phyloP scores from a whole-genome alignment of 2,329 filamentous ascomycete species.

The Dactylellina parvicollis region DNA sequence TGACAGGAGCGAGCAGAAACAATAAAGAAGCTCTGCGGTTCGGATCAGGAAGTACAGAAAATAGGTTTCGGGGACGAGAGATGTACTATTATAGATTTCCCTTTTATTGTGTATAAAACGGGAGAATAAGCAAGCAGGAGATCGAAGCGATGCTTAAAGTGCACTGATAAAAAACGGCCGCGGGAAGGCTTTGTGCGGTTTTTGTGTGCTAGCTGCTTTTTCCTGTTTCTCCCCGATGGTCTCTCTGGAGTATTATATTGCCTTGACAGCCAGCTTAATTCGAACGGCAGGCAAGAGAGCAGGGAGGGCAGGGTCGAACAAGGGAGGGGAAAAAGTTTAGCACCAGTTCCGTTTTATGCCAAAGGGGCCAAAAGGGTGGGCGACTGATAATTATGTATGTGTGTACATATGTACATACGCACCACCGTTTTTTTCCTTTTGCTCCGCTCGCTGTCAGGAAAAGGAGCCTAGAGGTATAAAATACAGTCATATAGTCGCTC shows the following conservation, averaged over 20 bases:
- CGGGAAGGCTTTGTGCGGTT: conserved; percentile 53
- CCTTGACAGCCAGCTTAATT: conserved; percentile 54
- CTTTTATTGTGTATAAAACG: conserved; percentile 47
- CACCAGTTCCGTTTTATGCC: conserved; percentile 54
- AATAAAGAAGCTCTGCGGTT: conserved; percentile 42
- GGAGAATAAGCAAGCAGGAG: conserved; percentile 54
- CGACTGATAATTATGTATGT: too few species aligned
- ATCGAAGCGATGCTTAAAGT: conserved; percentile 54
- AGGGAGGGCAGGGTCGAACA: conserved; percentile 52
- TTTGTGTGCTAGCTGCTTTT: conserved; percentile 51
- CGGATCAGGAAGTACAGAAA: conserved; percentile 52
- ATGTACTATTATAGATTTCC: conserved; percentile 54
- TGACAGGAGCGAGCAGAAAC: conserved; percentile 28
- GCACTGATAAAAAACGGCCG: conserved; percentile 55
- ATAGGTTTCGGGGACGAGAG: conserved; percentile 51
- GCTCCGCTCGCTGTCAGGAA: conserved; percentile 51
- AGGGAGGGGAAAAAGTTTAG: conserved; percentile 52
- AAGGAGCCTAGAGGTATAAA: conserved; percentile 54
- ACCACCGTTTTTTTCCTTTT: conserved; percentile 54
- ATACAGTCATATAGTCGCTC: conserved; percentile 53
- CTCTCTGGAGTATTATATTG: conserved; percentile 54
- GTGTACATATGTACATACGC: too few species aligned
- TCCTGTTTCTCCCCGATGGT: conserved; percentile 43
- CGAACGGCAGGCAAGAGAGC: conserved; percentile 50
- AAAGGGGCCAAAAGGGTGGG: conserved; percentile 53